Percentiles rank a stretch among this genome's conserved stretches.
phyloP scores from a whole-genome alignment of 2,329 filamentous ascomycete genomes.

The Madurella mycetomatis region DNA sequence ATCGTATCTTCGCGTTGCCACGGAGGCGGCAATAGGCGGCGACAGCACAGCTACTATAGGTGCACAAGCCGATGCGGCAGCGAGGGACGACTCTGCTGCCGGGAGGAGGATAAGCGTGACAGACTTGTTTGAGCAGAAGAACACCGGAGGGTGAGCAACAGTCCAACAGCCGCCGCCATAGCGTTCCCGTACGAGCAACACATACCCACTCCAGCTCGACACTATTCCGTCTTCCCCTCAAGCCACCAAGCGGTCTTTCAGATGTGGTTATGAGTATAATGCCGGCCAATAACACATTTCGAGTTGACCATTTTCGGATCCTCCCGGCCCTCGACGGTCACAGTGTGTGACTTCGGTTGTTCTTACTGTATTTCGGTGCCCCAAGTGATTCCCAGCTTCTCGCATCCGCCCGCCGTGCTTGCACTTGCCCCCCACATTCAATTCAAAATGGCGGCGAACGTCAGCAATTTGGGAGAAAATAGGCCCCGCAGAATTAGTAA shows the following conservation, averaged over 20 bases:
- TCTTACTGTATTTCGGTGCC: not conserved
- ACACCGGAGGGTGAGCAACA: conserved; percentile 4
- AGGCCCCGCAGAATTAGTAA: not conserved
- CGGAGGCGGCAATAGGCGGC: conserved; percentile 9
- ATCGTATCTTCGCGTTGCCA: conserved; percentile 14
- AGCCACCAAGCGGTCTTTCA: too few species aligned
- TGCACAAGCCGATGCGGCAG: not conserved
- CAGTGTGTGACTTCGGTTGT: not conserved
- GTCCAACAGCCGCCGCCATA: not conserved
- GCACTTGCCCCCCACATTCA: not conserved
- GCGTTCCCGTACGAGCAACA: not conserved
- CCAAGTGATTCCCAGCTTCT: not conserved
- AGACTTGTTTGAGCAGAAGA: conserved; percentile 38
- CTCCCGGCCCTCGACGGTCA: not conserved
- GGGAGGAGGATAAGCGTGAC: conserved; percentile 40
- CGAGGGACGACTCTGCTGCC: conserved; percentile 23
- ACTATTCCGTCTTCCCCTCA: not conserved
- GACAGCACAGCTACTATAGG: conserved; percentile 5
- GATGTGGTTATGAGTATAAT: too few species aligned
- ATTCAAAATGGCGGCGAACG: not conserved
- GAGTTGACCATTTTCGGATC: too few species aligned
- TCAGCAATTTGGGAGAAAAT: not conserved
- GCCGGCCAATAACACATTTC: too few species aligned
- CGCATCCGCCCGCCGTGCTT: not conserved
- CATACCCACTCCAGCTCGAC: not conserved